Conservation (phyloP, 495 filamentous ascomycete species). For the Aspergillus sclerotiicarbonarius region DNA sequence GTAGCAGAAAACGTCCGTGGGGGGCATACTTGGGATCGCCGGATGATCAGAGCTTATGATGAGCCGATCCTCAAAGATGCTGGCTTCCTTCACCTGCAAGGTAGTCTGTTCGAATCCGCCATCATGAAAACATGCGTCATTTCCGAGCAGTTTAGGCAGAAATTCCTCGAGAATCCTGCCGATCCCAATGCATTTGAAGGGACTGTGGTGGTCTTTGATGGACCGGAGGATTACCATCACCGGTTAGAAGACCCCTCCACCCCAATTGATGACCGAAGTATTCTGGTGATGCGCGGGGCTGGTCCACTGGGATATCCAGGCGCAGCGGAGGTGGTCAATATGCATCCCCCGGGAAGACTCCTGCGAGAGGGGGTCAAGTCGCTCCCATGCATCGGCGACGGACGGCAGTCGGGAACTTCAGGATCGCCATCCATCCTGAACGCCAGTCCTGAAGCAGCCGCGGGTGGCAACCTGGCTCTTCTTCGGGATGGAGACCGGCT, state of each 20-base stretch:
- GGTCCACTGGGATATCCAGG: conserved; percentile 55
- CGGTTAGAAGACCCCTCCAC: conserved; percentile 47
- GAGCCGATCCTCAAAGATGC: conserved; percentile 49
- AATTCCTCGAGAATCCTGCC: conserved; percentile 47
- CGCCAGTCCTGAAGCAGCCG: conserved; percentile 59
- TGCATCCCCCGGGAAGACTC: conserved; percentile 50
- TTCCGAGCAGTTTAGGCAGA: conserved; percentile 44
- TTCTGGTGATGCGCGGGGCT: conserved; percentile 54
- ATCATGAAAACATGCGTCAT: conserved; percentile 60
- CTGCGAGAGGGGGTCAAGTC: conserved; percentile 47
- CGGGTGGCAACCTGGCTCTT: conserved; percentile 56
- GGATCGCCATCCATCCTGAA: conserved; percentile 55
- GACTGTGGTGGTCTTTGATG: conserved; percentile 51
- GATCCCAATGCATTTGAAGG: conserved; percentile 54
- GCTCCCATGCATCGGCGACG: conserved; percentile 55
- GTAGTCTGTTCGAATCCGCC: conserved; percentile 52
- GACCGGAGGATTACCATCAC: conserved; percentile 50
- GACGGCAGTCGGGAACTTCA: conserved; percentile 56
- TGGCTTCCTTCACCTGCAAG: conserved; percentile 50
- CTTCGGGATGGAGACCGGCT: conserved; percentile 54
- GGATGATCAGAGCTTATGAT: conserved; percentile 43
- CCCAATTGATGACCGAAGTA: conserved; percentile 46
- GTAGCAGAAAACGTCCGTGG: conserved; percentile 42
- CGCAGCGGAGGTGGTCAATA: conserved; percentile 57
- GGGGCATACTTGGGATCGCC: conserved; percentile 44